phyloP scores from a whole-genome alignment of 495 filamentous ascomycete genomes.

The Annulohypoxylon nitens region DNA sequence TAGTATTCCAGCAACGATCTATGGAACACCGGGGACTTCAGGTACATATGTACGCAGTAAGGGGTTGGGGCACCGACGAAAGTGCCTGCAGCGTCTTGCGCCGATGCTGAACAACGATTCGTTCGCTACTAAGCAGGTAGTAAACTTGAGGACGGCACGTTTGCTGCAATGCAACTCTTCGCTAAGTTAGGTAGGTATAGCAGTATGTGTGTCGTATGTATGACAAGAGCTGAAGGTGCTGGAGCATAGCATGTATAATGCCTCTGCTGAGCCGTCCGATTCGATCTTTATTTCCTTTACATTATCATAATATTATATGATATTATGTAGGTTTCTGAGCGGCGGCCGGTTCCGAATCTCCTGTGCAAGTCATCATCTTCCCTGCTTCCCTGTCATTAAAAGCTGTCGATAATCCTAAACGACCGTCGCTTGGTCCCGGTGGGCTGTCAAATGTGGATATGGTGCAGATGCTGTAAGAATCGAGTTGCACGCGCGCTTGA shows the following conservation, averaged over 20 bases:
- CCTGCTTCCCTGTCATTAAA: slow-evolving; percentile 39
- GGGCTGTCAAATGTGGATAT: slow-evolving; percentile 25
- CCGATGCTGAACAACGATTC: slow-evolving; percentile 30
- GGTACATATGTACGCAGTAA: slow-evolving; percentile 35
- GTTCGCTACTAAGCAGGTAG: slow-evolving; percentile 7
- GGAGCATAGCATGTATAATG: slow-evolving; percentile 19
- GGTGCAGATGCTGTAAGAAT: not conserved
- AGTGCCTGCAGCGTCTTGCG: slow-evolving; percentile 29
- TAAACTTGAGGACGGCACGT: slow-evolving; percentile 34
- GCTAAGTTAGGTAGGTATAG: slow-evolving; percentile 14
- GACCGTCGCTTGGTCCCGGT: slow-evolving; percentile 33
- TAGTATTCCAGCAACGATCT: slow-evolving; percentile 19
- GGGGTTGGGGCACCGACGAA: slow-evolving; percentile 30
- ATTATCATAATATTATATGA: not conserved
- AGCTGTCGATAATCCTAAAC: slow-evolving; percentile 27
- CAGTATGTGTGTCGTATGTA: not conserved
- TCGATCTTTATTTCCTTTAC: not conserved
- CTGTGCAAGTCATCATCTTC: slow-evolving; percentile 47
- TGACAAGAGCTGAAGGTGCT: not conserved
- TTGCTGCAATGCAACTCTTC: slow-evolving; percentile 42
- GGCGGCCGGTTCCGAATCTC: slow-evolving; percentile 43
- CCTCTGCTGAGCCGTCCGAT: slow-evolving; percentile 36
- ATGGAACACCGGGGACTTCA: slow-evolving; percentile 25
- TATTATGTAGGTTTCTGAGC: slow-evolving; percentile 13
- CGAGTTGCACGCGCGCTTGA: not conserved